Evolutionary conservation across 768 basidiomycete species (phyloP), one percentile per base, ranked within the genome.

Genomic region (Naematelia aurantialba): DNA sequence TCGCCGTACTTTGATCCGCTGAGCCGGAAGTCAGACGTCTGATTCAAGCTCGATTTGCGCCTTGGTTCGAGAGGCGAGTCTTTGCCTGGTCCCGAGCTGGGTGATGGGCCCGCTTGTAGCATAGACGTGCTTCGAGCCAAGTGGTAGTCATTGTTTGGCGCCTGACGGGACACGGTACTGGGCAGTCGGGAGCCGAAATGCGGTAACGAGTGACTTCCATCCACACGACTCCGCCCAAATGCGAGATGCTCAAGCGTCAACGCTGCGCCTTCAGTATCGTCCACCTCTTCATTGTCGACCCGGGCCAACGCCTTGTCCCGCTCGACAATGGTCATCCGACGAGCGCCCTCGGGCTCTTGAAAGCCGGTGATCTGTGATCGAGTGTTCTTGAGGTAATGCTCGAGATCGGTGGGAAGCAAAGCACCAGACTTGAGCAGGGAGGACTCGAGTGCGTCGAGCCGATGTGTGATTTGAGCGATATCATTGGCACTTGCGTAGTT

Each of bases 261-360:
- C 1, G 76, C 76, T 17, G 76, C 76, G 21, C 71, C 74, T 59
- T 77, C 76, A 0, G 74, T 77, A 60, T 74, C 74, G 31, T 74
- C 74, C 46, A n/a, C 29, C 30, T 22, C 45, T 24, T n/a, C 29
- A 31, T 34, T 34, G 2, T 27, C 19, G 19, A 2, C 24, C 4
- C 2, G 29, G 10, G 46, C 21, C 46, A 48, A 39, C 8, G 34
- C 17, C 34, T 48, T 48, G 19, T 19, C 45, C 8, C 26, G 45
- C 2, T 17, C 60, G 27, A 30, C 22, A 14, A 34, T 49, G 46
- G 44, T 30, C 17, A 44, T 22, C 31, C 5, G 25, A n/a, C 46
- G 27, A 27, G 46, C 45, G 30, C 12, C 44, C n/a, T 21, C 27
- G 17, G 45, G 24, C 8, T 39, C 34, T 39, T 39, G 34, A 8